phyloP scores from a whole-genome alignment of 495 filamentous ascomycete genomes.

The Podospora conica region DNA sequence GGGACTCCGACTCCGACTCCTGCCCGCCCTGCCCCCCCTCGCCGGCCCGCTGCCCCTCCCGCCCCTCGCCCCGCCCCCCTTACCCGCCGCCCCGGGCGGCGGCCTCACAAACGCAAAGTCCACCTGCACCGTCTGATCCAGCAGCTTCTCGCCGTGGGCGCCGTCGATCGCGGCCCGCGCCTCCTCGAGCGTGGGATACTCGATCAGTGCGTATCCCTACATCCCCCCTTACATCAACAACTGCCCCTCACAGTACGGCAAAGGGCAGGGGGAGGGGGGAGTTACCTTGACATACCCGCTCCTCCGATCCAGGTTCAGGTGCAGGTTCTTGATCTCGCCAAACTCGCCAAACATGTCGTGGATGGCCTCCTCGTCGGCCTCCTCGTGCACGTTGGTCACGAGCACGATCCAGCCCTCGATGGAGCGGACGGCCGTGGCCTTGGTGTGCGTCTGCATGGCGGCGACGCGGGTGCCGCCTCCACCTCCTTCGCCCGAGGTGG shows the following conservation, averaged over 20 bases:
- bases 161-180: constrained; percentile 81
- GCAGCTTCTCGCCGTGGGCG: constrained; percentile 71
- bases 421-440: constrained; percentile 87
- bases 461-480: constrained; percentile 44
- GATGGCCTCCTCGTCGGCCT: constrained; percentile 92
- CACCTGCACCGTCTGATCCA: constrained; percentile 86
- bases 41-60: constrained; percentile 38
- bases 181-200: constrained; percentile 83
- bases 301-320: constrained; percentile 87
- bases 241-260: no score
- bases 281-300: constrained; percentile 96
- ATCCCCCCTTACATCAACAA: background rate
- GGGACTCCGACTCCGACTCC: constrained; percentile 40
- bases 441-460: constrained; percentile 66
- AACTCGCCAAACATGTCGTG: constrained; percentile 93
- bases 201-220: constrained; percentile 89
- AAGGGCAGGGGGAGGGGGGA: background rate
- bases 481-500: no score
- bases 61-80: constrained; percentile 34
- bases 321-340: constrained; percentile 96
- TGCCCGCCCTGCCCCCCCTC: constrained; percentile 38
- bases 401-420: constrained; percentile 99
- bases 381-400: constrained; percentile 94
- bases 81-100: constrained; percentile 61
- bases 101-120: constrained; percentile 98